phyloP scores from a whole-genome alignment of 208 protist genomes.

The Leishmania guyanensis region DNA sequence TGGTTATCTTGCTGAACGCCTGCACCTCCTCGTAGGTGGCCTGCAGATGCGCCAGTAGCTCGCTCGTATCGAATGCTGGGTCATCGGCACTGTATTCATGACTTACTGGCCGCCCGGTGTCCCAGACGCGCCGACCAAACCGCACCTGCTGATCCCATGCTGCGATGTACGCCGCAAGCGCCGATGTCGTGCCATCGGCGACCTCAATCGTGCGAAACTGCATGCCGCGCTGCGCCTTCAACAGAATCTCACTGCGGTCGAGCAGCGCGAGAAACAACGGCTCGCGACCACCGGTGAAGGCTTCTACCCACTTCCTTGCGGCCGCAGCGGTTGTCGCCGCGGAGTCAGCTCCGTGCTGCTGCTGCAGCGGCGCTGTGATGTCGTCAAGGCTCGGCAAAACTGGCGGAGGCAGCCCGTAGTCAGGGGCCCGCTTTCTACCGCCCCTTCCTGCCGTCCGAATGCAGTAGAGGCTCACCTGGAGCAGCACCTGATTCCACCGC shows the following conservation, averaged over 20 bases:
- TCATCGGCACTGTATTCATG: neutral
- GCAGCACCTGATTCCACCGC: conserved; percentile 41
- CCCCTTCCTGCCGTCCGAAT: conserved; percentile 28
- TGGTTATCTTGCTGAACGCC: conserved; percentile 4
- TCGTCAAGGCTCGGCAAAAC: conserved; percentile 29
- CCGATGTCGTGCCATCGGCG: conserved; percentile 8
- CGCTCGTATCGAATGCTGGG: neutral
- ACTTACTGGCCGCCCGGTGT: neutral
- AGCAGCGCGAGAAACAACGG: conserved; percentile 44
- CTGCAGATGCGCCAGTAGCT: conserved; percentile 21
- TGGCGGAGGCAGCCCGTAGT: conserved; percentile 26
- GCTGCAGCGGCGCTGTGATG: conserved; percentile 6
- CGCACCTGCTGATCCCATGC: conserved; percentile 19
- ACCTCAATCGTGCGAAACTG: conserved; percentile 9
- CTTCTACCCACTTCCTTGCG: conserved; percentile 17
- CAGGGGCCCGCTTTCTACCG: conserved; percentile 18
- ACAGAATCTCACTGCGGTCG: conserved; percentile 47
- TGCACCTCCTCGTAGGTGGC: conserved; percentile 17
- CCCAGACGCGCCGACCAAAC: conserved; percentile 14
- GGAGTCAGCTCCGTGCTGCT: conserved; percentile 14
- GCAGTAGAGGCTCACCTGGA: conserved; percentile 65
- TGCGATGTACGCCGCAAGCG: conserved; percentile 19
- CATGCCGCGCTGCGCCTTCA: conserved; percentile 1
- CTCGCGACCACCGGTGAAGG: conserved; percentile 14
- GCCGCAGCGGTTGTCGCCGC: conserved; percentile 15